Evolutionary conservation across 176 grass and related monocot genomes (phyloP), one percentile per base, ranked within the genome.

Genomic region (Dactylis glomerata): DNA sequence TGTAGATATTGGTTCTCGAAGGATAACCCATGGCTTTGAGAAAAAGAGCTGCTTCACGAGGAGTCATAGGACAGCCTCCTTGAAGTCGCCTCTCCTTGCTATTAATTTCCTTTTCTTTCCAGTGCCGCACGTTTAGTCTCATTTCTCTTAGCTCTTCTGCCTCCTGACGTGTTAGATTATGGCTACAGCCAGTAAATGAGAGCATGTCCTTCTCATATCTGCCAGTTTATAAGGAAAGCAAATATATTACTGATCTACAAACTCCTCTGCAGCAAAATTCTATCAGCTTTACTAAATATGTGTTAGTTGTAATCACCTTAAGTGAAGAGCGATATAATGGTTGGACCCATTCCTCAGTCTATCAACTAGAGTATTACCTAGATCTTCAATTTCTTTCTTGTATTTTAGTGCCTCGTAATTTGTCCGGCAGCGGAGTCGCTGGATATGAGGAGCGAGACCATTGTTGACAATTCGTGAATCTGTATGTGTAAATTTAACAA

Each of bases 131-230:
- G 0, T 83, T 88, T 76, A 96, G 84, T 70, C 96, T 75, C 96
- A 99, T 94, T n/a, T 85, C 75, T 76, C 45, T 85, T 36, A 99
- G 89, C 66, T 99, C 91, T 22, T 92, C 73, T 50, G 83, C 63
- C 83, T 99, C 96, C 63, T 91, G 68, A 6, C 45, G 30, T 79
- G 93, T 94, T 65, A 99, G 83, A 54, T 94, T 99, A 81, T 99
- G 96, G 75, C 71, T 94, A 75, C 96, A 99, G 23, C 96, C 96
- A 6, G 96, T 99, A 85, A 99, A 99, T 22, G 96, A 92, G 24
- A 99, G 87, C 96, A 99, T 99, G 79, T 99, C 96, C 93, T 96
- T 99, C 88, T 99, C 96, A 42, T 99, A 98, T 73, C 96, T 98
- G 78, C 68, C 56, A 83, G 8, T 75, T 82, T 5, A 83, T 68